A percentile compares a stretch with the other conserved stretches of the same genome.
Conservation (phyloP, 1,139 yeast species). For the Kluyveromyces sp. region DNA sequence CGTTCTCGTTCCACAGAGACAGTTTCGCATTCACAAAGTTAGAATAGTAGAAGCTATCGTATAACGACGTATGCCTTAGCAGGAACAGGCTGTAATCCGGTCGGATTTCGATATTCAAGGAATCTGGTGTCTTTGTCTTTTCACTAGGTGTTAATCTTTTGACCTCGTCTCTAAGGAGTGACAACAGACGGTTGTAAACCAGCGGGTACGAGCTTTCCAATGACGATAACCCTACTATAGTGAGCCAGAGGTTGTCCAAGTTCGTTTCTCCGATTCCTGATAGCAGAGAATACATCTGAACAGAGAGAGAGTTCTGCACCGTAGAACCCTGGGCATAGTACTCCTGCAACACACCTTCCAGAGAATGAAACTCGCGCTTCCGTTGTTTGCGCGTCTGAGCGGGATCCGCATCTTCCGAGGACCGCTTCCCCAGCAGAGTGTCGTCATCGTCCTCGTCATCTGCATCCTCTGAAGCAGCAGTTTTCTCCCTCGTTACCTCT, state of each 20-base stretch:
- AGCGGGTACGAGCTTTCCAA: constrained; percentile 69
- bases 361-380: constrained; percentile 36
- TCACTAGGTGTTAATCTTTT: constrained; percentile 49
- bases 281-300: constrained; percentile 71
- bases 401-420: constrained; percentile 29
- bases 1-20: constrained; percentile 87
- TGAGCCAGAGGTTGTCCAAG: constrained; percentile 71
- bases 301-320: constrained; percentile 64
- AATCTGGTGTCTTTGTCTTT: constrained; percentile 42
- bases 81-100: constrained; percentile 82
- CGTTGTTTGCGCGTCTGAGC: constrained; percentile 29
- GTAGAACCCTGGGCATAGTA: constrained; percentile 83
- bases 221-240: constrained; percentile 84
- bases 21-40: constrained; percentile 84
- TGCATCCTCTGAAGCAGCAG: constrained; percentile 21
- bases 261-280: constrained; percentile 75
- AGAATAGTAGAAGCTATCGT: constrained; percentile 85
- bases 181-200: constrained; percentile 65
- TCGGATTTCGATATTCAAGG: constrained; percentile 59
- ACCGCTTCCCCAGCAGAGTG: constrained; percentile 14
- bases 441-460: constrained; percentile 35
- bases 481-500: constrained; percentile 14
- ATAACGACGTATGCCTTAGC: constrained; percentile 87
- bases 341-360: constrained; percentile 51
- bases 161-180: constrained; percentile 78